These are phyloP conservation scores for Hortaea werneckii DNA, from an alignment of 2,329 filamentous ascomycete genomes.

Conservation along the genomic window DNA sequence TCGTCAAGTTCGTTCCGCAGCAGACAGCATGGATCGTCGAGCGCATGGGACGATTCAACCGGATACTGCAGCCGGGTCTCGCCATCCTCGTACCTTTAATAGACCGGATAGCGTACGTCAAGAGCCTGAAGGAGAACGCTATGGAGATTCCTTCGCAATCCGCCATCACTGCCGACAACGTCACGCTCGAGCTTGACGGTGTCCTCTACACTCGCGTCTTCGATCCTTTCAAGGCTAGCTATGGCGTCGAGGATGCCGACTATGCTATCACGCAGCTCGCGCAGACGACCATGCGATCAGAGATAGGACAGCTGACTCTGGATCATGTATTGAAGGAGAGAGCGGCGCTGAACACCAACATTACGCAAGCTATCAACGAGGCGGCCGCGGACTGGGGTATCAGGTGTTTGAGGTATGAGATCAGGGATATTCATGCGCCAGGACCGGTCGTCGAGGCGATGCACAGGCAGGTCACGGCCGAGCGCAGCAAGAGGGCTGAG, in stretches of 20 bases:
- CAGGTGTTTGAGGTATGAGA: slow-evolving; percentile 92
- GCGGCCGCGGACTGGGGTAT: slow-evolving; percentile 96
- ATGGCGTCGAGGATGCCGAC: slow-evolving; percentile 95
- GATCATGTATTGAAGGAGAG: slow-evolving; percentile 98
- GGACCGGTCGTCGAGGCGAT: slow-evolving; percentile 90
- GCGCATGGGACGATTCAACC: slow-evolving; percentile 96
- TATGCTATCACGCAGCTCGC: slow-evolving; percentile 97
- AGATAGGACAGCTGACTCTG: slow-evolving; percentile 91
- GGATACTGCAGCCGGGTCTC: slow-evolving; percentile 84
- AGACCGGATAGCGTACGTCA: slow-evolving; percentile 95
- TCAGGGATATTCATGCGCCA: slow-evolving; percentile 94
- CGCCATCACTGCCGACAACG: slow-evolving; percentile 96
- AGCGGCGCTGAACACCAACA: slow-evolving; percentile 90
- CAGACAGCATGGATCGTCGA: slow-evolving; percentile 99
- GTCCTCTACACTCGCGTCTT: slow-evolving; percentile 93
- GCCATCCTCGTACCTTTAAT: slow-evolving; percentile 82
- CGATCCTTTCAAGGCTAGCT: slow-evolving; percentile 97
- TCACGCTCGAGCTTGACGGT: slow-evolving; percentile 90
- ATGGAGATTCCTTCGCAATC: slow-evolving; percentile 97
- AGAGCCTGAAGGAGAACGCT: slow-evolving; percentile 89
- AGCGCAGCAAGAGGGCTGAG: slow-evolving; percentile 93
- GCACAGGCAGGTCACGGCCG: slow-evolving; percentile 95
- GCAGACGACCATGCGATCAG: slow-evolving; percentile 96
- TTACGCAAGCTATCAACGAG: slow-evolving; percentile 97
- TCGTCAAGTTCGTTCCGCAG: slow-evolving; percentile 96